Base-by-base conservation (phyloP, 495 filamentous ascomycete genomes). In the Hypoxylon crocopeplum region DNA sequence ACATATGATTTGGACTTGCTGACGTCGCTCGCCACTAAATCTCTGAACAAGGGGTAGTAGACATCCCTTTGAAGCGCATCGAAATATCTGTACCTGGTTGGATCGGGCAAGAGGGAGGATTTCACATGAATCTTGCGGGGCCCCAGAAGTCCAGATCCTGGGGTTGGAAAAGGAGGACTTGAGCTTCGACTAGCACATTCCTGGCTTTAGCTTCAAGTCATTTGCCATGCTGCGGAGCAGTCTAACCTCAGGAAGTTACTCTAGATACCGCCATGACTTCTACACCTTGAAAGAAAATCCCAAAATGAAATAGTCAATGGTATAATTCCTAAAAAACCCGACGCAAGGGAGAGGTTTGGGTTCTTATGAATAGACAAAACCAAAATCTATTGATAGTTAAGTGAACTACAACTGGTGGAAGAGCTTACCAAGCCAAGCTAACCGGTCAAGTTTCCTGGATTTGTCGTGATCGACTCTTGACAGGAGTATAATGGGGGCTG, bases 101-200 rank as follows among this genome's bases (percentile, higher is more conserved):
- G 47, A 34, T 59, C 44, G 60, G 55, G 45, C 54, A 52, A 55
- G 61, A 59, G 55, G 61, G 48, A 32, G 33, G 21, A 20, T 53
- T 58, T 63, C 29, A 53, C 48, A 64, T 53, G 48, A 58, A 64
- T 41, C 27, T 55, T 59, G 61, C 61, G 61, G 61, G 61, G 61
- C 33, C 61, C 61, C 49, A 40, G 44, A 53, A 24, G 27, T 30
- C 59, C 39, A 40, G 39, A 48, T 40, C 45, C 46, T 48, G 61
- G 61, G 46, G 41, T 49, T 53, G 52, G 53, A 32, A 50, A 48
- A 49, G 38, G 45, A 64, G 37, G 55, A 59, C 17, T 39, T 56
- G 50, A 59, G 38, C 44, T 50, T 27, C 12, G 49, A 56, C 55
- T 64, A 64, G 33, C 25, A 32, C 34, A 37, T 49, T 64, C 49